Base-by-base conservation (phyloP, 1,284 basidiomycete genomes). In the Clitocybe nebularis region DNA sequence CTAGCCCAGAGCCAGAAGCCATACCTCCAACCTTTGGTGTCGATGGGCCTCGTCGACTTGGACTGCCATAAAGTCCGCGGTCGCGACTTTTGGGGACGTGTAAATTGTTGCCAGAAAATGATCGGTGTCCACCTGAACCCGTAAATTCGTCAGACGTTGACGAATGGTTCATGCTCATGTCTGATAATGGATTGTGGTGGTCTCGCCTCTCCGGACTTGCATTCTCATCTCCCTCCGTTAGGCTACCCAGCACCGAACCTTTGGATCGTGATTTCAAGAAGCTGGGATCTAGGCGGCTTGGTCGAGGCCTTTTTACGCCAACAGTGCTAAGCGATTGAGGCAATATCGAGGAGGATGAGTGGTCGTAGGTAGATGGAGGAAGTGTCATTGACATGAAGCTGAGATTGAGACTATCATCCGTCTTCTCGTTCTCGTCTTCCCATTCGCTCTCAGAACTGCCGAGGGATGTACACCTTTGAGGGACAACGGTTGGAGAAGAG, bases 371-470 rank as follows among this genome's bases (percentile, higher is more conserved):
- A 13, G 69, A 63, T 14, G 58, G 57, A 39, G 55, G 62, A 36
- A 62, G 57, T 10, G 72, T 63, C 22, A 62, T 53, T 26, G 70
- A 64, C 38, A 67, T 56, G 52, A 78, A 64, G 57, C 69, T 76
- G 46, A 76, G 47, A 47, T 69, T 77, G 51, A 82, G 56, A 55
- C 81, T 85, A 36, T 87, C 84, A 10, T 90, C 85, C 1, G 83
- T 85, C 63, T 76, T 81, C 56, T 89, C 87, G 53, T 83, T 77
- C 55, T 89, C 89, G 56, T 90, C 89, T 61, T 91, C 89, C 89
- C 89, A 92, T 45, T 91, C 89, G 57, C 82, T 87, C 54, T 91
- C 87, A 2, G 84, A 86, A 5, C 82, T 75, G 17, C 68, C 70
- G 4, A 69, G 55, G 1, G 79, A 77, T 24, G 62, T 59, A 51